Conservation (phyloP, 176 grass and related monocot genomes). For the Oryza australiensis region DNA sequence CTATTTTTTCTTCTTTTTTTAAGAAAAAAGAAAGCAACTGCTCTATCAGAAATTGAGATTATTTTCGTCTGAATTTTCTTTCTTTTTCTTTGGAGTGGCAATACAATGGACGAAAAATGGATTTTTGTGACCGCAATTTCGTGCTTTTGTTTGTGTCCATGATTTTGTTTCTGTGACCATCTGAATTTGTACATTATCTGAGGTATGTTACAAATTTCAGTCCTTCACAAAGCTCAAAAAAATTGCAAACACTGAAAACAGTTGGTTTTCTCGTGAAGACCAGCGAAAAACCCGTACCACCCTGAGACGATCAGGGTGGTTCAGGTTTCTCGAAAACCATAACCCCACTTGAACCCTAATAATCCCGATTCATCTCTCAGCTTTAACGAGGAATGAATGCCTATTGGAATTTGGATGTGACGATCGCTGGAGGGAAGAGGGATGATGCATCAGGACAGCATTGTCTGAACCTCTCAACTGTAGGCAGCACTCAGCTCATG, state of each 20-base stretch:
- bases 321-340: neutral
- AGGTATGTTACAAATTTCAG: neutral
- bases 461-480: slow-evolving; percentile 1
- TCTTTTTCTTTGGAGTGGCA: no score
- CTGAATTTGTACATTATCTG: neutral
- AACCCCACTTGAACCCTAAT: neutral
- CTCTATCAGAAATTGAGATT: neutral
- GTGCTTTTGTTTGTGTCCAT: neutral
- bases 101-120: no score
- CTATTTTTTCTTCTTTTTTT: neutral
- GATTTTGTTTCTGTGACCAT: neutral
- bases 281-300: neutral
- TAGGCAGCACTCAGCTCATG: slow-evolving; percentile 43
- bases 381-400: neutral
- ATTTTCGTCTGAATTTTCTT: neutral
- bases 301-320: neutral
- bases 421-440: neutral
- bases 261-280: neutral
- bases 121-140: neutral
- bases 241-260: neutral
- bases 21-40: neutral
- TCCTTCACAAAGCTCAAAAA: neutral
- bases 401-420: neutral
- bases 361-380: neutral
- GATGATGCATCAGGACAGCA: neutral